Conservation (phyloP, 352 stramenopile genomes). For the Pythium graminicola region DNA sequence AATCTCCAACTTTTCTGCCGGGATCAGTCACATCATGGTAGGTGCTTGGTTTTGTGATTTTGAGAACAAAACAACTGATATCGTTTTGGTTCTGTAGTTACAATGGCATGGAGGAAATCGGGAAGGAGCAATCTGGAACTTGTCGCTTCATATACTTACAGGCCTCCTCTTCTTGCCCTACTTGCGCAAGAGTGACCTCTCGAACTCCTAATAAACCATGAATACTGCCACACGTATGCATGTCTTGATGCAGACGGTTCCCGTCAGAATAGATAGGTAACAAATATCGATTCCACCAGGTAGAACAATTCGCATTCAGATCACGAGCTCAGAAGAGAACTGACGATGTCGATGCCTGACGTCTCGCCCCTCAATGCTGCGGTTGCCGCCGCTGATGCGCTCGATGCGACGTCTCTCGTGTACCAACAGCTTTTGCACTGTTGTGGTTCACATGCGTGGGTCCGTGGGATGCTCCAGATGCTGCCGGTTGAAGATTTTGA, state of each 20-base stretch:
- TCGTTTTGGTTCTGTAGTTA: conserved; percentile 4
- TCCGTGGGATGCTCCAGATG: conserved; percentile 28
- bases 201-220: too few species aligned
- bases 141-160: conserved; percentile 24
- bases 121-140: conserved; percentile 19
- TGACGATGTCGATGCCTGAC: not conserved
- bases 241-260: too few species aligned
- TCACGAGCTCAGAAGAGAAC: too few species aligned
- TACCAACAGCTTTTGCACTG: conserved; percentile 47
- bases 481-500: conserved; percentile 40
- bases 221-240: too few species aligned
- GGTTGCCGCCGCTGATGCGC: conserved; percentile 23
- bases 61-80: not conserved
- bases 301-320: too few species aligned
- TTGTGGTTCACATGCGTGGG: conserved; percentile 54
- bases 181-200: conserved; percentile 20
- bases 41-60: not conserved
- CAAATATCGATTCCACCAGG: too few species aligned
- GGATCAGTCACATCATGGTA: conserved; percentile 33
- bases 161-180: conserved; percentile 33
- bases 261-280: too few species aligned
- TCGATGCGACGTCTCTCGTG: conserved; percentile 21
- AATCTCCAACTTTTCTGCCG: conserved; percentile 28
- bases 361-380: conserved; percentile 37
- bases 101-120: conserved; percentile 22